These are phyloP conservation scores for Epichloe elymi DNA, from an alignment of 2,329 filamentous ascomycete species.

Conservation along the genomic window DNA sequence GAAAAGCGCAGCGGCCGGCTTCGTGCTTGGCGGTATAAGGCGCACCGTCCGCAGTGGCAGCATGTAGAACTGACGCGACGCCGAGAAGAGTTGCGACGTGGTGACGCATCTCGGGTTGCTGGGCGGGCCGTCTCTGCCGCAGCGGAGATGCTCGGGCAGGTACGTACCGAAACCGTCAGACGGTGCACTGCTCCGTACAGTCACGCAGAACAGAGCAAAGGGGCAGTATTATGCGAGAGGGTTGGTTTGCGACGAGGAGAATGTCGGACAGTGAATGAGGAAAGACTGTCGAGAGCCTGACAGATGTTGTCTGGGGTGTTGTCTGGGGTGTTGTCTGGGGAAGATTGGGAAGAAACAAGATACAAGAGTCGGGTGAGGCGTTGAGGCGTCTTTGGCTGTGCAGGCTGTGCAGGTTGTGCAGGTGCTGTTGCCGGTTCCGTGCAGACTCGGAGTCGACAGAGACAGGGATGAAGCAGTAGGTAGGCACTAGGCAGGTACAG, in stretches of 20 bases:
- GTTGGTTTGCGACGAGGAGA: too few species aligned
- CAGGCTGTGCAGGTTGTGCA: too few species aligned
- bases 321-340: not conserved
- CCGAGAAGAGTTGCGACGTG: conserved; percentile 18
- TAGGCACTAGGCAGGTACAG: too few species aligned
- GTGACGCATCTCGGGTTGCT: conserved; percentile 18
- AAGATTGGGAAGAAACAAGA: not conserved
- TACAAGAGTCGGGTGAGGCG: not conserved
- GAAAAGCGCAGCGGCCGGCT: conserved; percentile 75
- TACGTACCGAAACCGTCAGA: not conserved
- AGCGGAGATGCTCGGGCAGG: not conserved
- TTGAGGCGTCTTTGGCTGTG: not conserved
- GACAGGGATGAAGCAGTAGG: too few species aligned
- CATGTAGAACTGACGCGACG: conserved; percentile 18
- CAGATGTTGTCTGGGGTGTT: not conserved
- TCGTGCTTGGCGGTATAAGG: conserved; percentile 56
- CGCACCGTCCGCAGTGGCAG: conserved; percentile 13
- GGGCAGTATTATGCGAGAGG: not conserved
- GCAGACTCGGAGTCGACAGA: too few species aligned
- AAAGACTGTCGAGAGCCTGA: not conserved
- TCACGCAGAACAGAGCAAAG: not conserved
- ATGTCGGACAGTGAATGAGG: not conserved
- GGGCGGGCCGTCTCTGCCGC: conserved; percentile 5
- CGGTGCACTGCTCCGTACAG: not conserved
- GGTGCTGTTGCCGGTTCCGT: too few species aligned